Evolutionary conservation across 164 flowering plant genomes (phyloP).

Genomic region (Kalanchoe fedtschenkoi): DNA sequence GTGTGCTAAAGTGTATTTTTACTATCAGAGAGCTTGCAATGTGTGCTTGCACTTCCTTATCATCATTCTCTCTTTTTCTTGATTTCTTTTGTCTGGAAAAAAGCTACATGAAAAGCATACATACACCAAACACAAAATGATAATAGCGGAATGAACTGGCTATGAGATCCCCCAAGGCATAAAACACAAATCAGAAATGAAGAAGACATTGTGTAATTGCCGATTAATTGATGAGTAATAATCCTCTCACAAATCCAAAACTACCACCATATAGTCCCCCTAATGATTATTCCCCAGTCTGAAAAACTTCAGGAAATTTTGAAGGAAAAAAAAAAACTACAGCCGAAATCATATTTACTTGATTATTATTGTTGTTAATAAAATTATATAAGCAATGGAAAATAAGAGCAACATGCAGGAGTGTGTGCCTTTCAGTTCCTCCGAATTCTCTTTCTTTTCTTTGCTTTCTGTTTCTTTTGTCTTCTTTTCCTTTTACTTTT

Average conservation of each 20-base stretch:
- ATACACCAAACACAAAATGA: neutral
- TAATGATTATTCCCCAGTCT: neutral
- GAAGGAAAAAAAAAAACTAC: neutral
- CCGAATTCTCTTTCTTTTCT: neutral
- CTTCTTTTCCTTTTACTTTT: neutral
- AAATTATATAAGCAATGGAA: neutral
- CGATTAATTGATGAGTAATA: neutral
- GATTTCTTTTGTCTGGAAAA: neutral
- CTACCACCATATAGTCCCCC: neutral
- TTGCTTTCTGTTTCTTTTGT: neutral
- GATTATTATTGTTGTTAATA: neutral
- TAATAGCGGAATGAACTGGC: neutral
- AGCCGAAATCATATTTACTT: neutral
- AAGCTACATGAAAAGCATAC: conserved; percentile 5
- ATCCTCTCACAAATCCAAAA: neutral
- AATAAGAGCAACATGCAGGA: neutral
- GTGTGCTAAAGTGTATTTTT: too few species aligned
- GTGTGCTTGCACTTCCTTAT: conserved; percentile 6
- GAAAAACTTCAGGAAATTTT: neutral
- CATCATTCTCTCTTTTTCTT: neutral
- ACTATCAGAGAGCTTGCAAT: too few species aligned
- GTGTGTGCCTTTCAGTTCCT: neutral
- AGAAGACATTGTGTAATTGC: too few species aligned
- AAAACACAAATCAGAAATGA: neutral
- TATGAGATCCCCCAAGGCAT: neutral